Percentiles rank a stretch among this genome's conserved stretches.
Conservation (phyloP, 2,329 filamentous ascomycete species). For the Fusarium sp. region DNA sequence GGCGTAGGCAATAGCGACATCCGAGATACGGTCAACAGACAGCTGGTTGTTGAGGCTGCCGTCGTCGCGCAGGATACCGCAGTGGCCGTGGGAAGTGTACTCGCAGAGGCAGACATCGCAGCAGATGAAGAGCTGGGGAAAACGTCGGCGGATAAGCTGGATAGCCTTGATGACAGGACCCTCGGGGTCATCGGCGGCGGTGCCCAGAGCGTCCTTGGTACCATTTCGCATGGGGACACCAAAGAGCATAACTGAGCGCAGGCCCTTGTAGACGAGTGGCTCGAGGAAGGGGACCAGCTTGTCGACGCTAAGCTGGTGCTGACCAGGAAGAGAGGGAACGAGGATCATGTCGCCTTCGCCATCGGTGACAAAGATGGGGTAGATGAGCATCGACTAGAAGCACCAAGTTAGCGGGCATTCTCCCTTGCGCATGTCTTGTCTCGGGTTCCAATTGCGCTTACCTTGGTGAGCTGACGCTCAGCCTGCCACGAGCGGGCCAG, state of each 20-base stretch:
- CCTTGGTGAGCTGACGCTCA: slow-evolving; percentile 87
- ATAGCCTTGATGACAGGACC: slow-evolving; percentile 93
- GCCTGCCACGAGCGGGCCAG: slow-evolving; percentile 85
- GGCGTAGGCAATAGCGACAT: slow-evolving; percentile 99
- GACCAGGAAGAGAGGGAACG: slow-evolving; percentile 91
- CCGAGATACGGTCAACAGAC: slow-evolving; percentile 93
- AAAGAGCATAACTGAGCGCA: slow-evolving; percentile 94
- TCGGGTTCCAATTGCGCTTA: slow-evolving; percentile 50
- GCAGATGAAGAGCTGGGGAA: slow-evolving; percentile 91
- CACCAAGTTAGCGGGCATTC: slow-evolving; percentile 24
- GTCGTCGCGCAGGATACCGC: slow-evolving; percentile 93
- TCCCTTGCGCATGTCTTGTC: background rate
- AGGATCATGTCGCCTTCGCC: slow-evolving; percentile 90
- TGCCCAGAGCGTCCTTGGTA: slow-evolving; percentile 91
- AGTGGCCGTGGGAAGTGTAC: slow-evolving; percentile 98
- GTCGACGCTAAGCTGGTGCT: slow-evolving; percentile 89
- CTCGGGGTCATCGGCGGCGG: slow-evolving; percentile 89
- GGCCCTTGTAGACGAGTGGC: slow-evolving; percentile 88
- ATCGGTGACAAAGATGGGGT: slow-evolving; percentile 96
- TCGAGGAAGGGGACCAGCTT: slow-evolving; percentile 86
- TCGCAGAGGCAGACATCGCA: slow-evolving; percentile 98
- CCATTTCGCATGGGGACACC: slow-evolving; percentile 87
- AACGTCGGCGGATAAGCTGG: slow-evolving; percentile 83
- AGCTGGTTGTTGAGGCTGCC: slow-evolving; percentile 92
- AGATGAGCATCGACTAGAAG: slow-evolving; percentile 93